phyloP scores from a whole-genome alignment of 495 filamentous ascomycete species.

The Lasiosphaeria ovina region DNA sequence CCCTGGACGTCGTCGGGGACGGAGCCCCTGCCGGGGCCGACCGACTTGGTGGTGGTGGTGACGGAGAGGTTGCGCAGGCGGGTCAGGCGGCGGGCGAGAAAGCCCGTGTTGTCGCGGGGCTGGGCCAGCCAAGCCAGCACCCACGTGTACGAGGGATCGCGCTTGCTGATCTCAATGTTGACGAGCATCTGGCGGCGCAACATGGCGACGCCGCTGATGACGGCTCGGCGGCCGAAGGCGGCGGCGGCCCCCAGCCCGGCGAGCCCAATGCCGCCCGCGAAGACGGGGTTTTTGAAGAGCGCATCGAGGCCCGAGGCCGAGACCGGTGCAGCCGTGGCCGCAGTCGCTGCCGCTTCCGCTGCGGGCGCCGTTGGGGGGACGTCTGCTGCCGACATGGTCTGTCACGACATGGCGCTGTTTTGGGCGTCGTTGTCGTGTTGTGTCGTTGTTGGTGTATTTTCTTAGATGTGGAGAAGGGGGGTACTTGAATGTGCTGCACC shows the following conservation, averaged over 20 bases:
- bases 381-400: too few species aligned
- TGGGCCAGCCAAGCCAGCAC: slow-evolving; percentile 89
- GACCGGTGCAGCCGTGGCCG: slow-evolving; percentile 9
- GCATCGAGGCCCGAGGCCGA: slow-evolving; percentile 46
- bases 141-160: slow-evolving; percentile 92
- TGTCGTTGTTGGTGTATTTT: background rate
- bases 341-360: slow-evolving; percentile 7
- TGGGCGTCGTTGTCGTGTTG: background rate
- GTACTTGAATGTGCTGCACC: too few species aligned
- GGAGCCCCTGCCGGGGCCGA: slow-evolving; percentile 64
- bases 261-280: slow-evolving; percentile 72
- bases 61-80: slow-evolving; percentile 50
- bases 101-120: slow-evolving; percentile 58
- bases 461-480: too few species aligned
- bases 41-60: slow-evolving; percentile 50
- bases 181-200: slow-evolving; percentile 85
- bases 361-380: too few species aligned
- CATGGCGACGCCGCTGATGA: slow-evolving; percentile 65
- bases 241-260: slow-evolving; percentile 78
- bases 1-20: slow-evolving; percentile 55
- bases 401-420: slow-evolving; percentile 18
- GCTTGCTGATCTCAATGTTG: slow-evolving; percentile 89
- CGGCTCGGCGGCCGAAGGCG: slow-evolving; percentile 69
- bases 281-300: slow-evolving; percentile 56
- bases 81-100: slow-evolving; percentile 47